Evolutionary conservation across 202 grass and related monocot genomes (phyloP), one percentile per base, ranked within the genome.

Genomic region (Bolboschoenoplectus hybrid): DNA sequence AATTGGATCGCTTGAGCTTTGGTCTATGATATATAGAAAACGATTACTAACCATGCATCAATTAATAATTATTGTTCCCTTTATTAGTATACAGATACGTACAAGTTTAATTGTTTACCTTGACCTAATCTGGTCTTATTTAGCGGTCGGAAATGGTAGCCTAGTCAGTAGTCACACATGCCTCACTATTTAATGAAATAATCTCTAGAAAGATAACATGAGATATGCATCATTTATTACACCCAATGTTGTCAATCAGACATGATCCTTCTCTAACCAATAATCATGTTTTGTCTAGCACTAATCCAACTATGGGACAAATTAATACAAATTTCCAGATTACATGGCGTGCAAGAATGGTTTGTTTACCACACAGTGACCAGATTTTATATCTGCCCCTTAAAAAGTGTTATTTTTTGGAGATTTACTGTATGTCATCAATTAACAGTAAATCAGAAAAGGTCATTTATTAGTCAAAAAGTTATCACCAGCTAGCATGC

Each of bases 171-270:
- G 26, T 26, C 26, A 26, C 26, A 26, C 26, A 32, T 74, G n/a
- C 9, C 47, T 74, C 13, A 44, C 43, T 46, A 47, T 20, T 47
- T 45, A 72, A 9, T 72, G 68, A 72, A 72, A 72, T 26, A 45
- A 67, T 16, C 36, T 11, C 34, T 66, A 16, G 26, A 26, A 26
- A 26, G 26, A 26, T 26, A 26, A 26, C 26, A 26, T 26, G 26
- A 26, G 26, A 26, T 26, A 61, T 67, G 35, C 68, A 46, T 72
- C 39, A 72, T 20, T 72, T 72, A 72, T 72, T 72, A 72, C n/a
- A 40, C 67, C 16, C 16, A 46, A 26, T 71, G 12, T 72, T 72
- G 16, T 72, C 43, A 47, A 46, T 47, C 16, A 46, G n/a, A 72
- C 40, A n/a, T 26, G 68, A 72, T 72, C 17, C 40, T 47, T 72